Evolutionary conservation across 1,284 basidiomycete genomes (phyloP), one percentile per base, ranked within the genome.

Genomic region (Rhodotorula sp.): DNA sequence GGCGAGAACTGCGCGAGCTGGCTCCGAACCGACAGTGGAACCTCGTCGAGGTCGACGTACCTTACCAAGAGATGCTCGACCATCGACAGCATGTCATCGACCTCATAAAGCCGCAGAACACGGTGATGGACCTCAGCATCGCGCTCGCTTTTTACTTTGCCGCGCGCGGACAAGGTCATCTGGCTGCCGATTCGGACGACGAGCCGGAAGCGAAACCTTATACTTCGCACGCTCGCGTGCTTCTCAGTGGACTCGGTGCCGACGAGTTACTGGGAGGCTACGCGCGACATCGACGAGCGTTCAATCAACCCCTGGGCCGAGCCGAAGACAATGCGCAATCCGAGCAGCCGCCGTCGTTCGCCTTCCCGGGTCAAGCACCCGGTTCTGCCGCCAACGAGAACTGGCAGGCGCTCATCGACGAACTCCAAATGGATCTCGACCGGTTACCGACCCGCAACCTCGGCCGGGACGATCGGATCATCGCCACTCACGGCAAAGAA

Each of bases 231-330:
- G 92, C 96, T 0, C 87, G 88, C 57, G 93, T 98, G 0, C 84
- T 97, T 23, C 82, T 99, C 31, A 96, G 90, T 70, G 97, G 97
- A 0, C 84, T 99, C 3, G 97, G 97, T 0, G 93, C 97, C 0
- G 96, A 99, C 80, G 96, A 99, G 81, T 85, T 97, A 43, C 85
- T 99, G 1, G 97, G 93, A 2, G 97, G 97, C 0, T 99, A 99
- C 81, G 87, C 91, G 1, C 86, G 97, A 62, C 94, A 98, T 83
- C 87, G 92, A 20, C 87, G 88, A 16, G 91, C 90, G 0, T 98
- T 87, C 80, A 29, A n/a, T 4, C 62, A 64, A 26, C 52, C 52
- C 4, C 8, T 20, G 16, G 47, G 4, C 69, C 60, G 60, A 56
- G 23, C 72, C 72, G 1, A 26, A 69, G 20, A 15, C 60, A 0